Conservation (phyloP, 805 yeast genomes). For the Teunomyces stri region DNA sequence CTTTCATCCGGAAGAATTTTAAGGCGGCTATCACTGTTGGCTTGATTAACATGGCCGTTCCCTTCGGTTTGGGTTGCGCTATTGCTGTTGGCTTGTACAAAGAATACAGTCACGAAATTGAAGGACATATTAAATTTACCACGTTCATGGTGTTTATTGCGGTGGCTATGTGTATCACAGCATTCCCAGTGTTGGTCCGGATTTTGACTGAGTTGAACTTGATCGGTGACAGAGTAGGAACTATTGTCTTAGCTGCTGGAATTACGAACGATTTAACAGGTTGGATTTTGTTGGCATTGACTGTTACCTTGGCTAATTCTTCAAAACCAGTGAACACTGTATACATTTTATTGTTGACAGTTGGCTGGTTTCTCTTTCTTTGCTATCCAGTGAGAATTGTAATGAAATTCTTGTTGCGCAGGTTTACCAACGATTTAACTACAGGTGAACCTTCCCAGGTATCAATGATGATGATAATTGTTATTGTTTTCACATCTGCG, state of each 20-base stretch:
- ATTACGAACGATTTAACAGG: slow-evolving; percentile 77
- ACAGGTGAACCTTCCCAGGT: slow-evolving; percentile 62
- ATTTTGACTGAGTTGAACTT: slow-evolving; percentile 71
- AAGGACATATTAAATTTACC: slow-evolving; percentile 46
- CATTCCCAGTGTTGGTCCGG: slow-evolving; percentile 81
- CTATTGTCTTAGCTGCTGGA: slow-evolving; percentile 76
- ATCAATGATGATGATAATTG: slow-evolving; percentile 53
- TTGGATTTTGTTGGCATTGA: slow-evolving; percentile 75
- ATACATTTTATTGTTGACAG: slow-evolving; percentile 61
- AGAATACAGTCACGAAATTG: slow-evolving; percentile 39
- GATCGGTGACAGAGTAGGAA: slow-evolving; percentile 69
- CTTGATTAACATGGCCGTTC: slow-evolving; percentile 67
- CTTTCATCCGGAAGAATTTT: slow-evolving; percentile 58
- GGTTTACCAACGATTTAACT: slow-evolving; percentile 52
- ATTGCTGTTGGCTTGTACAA: slow-evolving; percentile 67
- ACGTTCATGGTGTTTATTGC: slow-evolving; percentile 80
- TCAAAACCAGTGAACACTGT: slow-evolving; percentile 65
- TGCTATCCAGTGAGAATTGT: slow-evolving; percentile 54
- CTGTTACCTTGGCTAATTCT: slow-evolving; percentile 74
- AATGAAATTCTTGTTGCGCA: slow-evolving; percentile 44
- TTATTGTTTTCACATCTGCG: slow-evolving; percentile 61
- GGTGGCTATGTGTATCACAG: slow-evolving; percentile 81
- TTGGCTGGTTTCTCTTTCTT: slow-evolving; percentile 68
- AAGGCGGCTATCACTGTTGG: slow-evolving; percentile 69
- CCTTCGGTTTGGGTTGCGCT: slow-evolving; percentile 77